These are phyloP conservation scores for Naegleria lovaniensis DNA, from an alignment of 208 protist species.

Conservation along the genomic window DNA sequence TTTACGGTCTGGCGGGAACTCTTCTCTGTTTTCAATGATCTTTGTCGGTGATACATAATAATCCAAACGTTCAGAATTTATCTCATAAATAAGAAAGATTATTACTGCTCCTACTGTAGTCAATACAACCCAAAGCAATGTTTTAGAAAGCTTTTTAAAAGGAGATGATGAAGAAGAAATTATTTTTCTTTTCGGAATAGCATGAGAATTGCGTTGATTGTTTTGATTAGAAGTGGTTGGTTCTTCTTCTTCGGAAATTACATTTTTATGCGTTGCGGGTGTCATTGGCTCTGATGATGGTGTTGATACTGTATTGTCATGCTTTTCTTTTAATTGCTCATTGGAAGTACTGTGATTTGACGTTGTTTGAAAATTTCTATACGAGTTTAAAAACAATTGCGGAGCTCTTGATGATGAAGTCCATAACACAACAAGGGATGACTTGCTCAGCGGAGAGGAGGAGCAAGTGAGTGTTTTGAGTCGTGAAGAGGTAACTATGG, in stretches of 20 bases:
- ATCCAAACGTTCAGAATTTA: neutral
- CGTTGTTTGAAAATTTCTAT: too few relatives aligned
- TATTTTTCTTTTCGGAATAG: neutral
- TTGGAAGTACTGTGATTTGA: too few relatives aligned
- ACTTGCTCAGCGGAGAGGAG: too few relatives aligned
- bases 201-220: neutral
- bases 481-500: too few relatives aligned
- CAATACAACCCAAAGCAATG: neutral
- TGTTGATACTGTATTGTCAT: too few relatives aligned
- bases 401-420: too few relatives aligned
- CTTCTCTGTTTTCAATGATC: neutral
- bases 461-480: too few relatives aligned
- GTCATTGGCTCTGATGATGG: too few relatives aligned
- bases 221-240: neutral
- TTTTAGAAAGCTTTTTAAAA: neutral
- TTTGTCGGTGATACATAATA: neutral
- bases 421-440: too few relatives aligned
- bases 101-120: neutral
- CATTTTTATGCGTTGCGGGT: neutral
- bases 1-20: neutral
- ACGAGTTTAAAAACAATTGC: too few relatives aligned
- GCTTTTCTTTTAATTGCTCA: too few relatives aligned
- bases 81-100: neutral
- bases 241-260: neutral
- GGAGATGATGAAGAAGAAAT: neutral